Evolutionary conservation across 129 eudicot species (phyloP), one percentile per base, ranked within the genome.

Genomic region (Sambucus nigra): DNA sequence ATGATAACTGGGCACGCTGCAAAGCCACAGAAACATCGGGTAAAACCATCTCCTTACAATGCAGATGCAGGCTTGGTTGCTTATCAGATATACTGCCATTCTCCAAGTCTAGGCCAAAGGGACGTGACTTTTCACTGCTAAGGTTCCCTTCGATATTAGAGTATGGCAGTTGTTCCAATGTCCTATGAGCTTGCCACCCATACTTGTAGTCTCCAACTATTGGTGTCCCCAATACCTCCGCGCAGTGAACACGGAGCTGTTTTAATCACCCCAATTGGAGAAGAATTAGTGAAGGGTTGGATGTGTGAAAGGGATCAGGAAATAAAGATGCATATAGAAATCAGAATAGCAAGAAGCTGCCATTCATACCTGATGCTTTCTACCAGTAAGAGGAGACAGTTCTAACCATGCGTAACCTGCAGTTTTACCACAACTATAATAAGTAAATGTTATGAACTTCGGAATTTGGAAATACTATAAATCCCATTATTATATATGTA

Each of bases 161-260:
- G 33, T 60, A 60, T 18, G 65, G 29, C 2, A 59, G 15, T 14
- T 69, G 80, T 66, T 74, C 61, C 78, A 75, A 57, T 57, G 76
- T 76, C 73, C 66, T 80, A 79, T 91, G 99, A 61, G 99, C 95
- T 73, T 74, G 99, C 94, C 95, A 75, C 23, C 99, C 99, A 31
- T 91, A 91, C 69, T 91, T 91, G 77, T 74, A 91, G 78, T 91
- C 99, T 68, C 99, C 99, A 6, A 91, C 95, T 59, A 91, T 91
- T 17, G 99, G 99, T 27, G 99, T 91, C 57, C 94, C 87, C 79
- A 91, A 60, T n/a, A 91, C 95, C 76, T 91, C 95, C 0, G 99
- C 94, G 68, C 99, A 91, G 59, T 91, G 99, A 29, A 91, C 94
- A 4, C 99, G 84, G 23, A 91, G 81, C 99, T 91, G 35, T 68